These are phyloP conservation scores for Alternaria sp. DNA, from an alignment of 2,329 filamentous ascomycete species.

Conservation along the genomic window DNA sequence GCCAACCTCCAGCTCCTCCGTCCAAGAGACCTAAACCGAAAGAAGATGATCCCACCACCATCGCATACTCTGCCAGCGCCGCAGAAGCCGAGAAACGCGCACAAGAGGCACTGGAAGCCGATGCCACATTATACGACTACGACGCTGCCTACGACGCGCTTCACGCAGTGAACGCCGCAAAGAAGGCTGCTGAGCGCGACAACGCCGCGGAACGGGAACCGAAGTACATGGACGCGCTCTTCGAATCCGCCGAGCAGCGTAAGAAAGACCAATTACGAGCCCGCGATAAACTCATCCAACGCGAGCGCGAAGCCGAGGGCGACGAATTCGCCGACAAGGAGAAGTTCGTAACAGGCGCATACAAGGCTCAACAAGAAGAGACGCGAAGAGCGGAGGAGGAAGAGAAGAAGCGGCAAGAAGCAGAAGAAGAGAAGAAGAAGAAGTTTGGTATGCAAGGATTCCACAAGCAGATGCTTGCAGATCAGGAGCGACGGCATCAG, in stretches of 20 bases:
- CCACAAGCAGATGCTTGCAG: constrained; percentile 76
- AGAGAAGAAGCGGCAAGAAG: constrained; percentile 71
- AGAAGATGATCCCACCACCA: constrained; percentile 46
- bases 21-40: constrained; percentile 49
- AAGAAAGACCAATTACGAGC: constrained; percentile 81
- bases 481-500: constrained; percentile 73
- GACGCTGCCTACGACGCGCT: constrained; percentile 82
- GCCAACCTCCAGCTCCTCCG: constrained; percentile 42
- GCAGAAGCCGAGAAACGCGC: constrained; percentile 70
- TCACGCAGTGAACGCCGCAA: constrained; percentile 64
- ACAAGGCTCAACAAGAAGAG: constrained; percentile 82
- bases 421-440: constrained; percentile 70
- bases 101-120: constrained; percentile 70
- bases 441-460: constrained; percentile 79
- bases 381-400: constrained; percentile 74
- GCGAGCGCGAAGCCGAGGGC: constrained; percentile 80
- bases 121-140: constrained; percentile 84
- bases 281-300: constrained; percentile 80
- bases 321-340: constrained; percentile 85
- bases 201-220: constrained; percentile 69
- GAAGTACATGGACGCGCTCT: constrained; percentile 79
- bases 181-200: constrained; percentile 62
- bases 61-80: constrained; percentile 72
- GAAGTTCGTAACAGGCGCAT: constrained; percentile 84
- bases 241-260: constrained; percentile 76